Evolutionary conservation across 1,284 basidiomycete species (phyloP).

Genomic region (Heterobasidion annosum): DNA sequence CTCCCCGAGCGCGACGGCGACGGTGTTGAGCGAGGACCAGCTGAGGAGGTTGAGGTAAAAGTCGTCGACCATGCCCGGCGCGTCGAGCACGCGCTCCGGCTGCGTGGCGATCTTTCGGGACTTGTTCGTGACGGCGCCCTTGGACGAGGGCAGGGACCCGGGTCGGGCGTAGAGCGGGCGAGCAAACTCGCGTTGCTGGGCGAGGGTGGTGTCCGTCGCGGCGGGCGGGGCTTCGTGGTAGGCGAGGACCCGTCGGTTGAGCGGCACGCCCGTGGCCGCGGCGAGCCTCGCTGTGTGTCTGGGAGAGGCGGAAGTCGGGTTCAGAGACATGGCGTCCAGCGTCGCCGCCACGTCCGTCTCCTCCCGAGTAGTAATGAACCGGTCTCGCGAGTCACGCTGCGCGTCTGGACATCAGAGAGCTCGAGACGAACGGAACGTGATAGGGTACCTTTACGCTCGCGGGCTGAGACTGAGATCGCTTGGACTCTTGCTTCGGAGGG

Average conservation of each 20-base stretch:
- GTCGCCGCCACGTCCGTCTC: constrained; percentile 49
- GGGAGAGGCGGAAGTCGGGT: constrained; percentile 54
- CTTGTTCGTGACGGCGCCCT: constrained; percentile 54
- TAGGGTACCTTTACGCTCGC: constrained; percentile 23
- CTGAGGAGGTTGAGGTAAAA: constrained; percentile 94
- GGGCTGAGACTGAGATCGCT: constrained; percentile 64
- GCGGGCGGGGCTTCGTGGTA: constrained; percentile 70
- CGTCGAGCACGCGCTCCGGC: constrained; percentile 89
- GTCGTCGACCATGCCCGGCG: constrained; percentile 91
- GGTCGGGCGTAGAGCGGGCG: constrained; percentile 66
- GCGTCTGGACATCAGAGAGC: not conserved
- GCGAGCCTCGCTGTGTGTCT: constrained; percentile 70
- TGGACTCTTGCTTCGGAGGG: constrained; percentile 51
- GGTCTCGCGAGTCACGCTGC: constrained; percentile 46
- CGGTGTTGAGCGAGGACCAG: constrained; percentile 82
- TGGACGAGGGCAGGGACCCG: constrained; percentile 50
- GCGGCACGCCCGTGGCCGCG: constrained; percentile 61
- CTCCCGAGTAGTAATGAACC: constrained; percentile 67
- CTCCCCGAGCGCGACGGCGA: constrained; percentile 82
- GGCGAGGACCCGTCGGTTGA: constrained; percentile 67
- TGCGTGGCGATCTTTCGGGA: constrained; percentile 74
- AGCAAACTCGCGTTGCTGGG: constrained; percentile 65
- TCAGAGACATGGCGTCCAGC: constrained; percentile 54
- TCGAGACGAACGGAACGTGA: not conserved
- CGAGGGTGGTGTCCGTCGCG: constrained; percentile 58